These are phyloP conservation scores for Sporothrix variecibatus DNA, from an alignment of 2,329 filamentous ascomycete species.

Conservation along the genomic window DNA sequence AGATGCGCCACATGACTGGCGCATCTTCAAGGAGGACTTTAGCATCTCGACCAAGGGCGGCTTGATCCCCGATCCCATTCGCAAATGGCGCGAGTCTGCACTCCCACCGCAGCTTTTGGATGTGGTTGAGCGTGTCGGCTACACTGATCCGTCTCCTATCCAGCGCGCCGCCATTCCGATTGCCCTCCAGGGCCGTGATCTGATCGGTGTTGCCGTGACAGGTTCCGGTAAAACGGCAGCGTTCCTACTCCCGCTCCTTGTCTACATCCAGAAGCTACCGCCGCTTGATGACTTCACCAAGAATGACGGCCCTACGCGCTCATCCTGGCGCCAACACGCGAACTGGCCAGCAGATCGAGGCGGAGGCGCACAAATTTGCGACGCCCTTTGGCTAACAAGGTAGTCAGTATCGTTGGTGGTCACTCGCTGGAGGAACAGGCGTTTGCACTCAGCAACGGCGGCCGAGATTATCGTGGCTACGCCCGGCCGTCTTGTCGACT, in stretches of 20 bases:
- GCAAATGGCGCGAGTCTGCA: constrained; percentile 83
- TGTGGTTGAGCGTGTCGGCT: constrained; percentile 82
- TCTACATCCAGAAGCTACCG: constrained; percentile 91
- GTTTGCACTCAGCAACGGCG: constrained; percentile 84
- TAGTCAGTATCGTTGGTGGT: constrained; percentile 96
- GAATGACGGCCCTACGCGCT: constrained; percentile 98
- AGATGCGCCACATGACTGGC: constrained; percentile 98
- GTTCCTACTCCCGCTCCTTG: constrained; percentile 86
- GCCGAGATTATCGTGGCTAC: constrained; percentile 99
- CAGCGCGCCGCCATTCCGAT: constrained; percentile 95
- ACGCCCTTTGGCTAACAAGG: constrained; percentile 88
- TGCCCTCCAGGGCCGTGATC: constrained; percentile 84
- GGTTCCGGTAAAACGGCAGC: constrained; percentile 98
- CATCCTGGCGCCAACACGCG: constrained; percentile 92
- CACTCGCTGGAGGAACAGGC: constrained; percentile 93
- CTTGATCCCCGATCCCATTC: constrained; percentile 92
- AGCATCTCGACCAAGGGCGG: constrained; percentile 95
- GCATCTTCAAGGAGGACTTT: constrained; percentile 99
- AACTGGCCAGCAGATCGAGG: constrained; percentile 97
- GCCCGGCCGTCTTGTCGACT: constrained; percentile 93
- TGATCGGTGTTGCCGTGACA: constrained; percentile 97
- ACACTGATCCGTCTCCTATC: constrained; percentile 87
- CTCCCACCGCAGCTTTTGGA: constrained; percentile 77
- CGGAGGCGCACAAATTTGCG: constrained; percentile 91
- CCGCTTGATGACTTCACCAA: constrained; percentile 82